Percentiles rank a stretch among this genome's conserved stretches.
Conservation (phyloP, 1,284 basidiomycete species). For the Irpex lacteus region DNA sequence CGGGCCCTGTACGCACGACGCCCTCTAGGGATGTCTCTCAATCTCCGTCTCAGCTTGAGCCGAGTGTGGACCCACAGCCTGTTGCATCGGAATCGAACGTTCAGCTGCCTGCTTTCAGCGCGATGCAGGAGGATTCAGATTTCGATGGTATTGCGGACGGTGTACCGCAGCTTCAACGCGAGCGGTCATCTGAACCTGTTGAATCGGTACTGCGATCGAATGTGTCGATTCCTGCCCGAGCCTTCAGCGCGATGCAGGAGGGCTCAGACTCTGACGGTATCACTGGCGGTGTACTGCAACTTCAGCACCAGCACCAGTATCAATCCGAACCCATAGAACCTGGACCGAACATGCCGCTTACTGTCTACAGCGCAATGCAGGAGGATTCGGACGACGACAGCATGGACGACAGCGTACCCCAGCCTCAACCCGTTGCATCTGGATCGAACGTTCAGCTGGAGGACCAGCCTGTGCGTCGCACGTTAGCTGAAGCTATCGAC, state of each 20-base stretch:
- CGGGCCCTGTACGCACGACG: neutral
- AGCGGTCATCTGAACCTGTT: too few relatives aligned
- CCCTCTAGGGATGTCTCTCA: neutral
- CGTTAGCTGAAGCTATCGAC: neutral
- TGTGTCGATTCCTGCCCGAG: too few relatives aligned
- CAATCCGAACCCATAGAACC: too few relatives aligned
- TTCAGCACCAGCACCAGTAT: neutral
- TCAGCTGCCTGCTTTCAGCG: neutral
- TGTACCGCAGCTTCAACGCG: neutral
- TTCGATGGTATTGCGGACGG: neutral
- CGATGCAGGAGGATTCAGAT: neutral
- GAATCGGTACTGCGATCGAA: constrained; percentile 1
- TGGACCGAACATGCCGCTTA: too few relatives aligned
- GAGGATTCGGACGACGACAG: too few relatives aligned
- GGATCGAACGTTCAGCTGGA: neutral
- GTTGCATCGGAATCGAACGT: constrained; percentile 19
- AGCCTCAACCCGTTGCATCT: neutral
- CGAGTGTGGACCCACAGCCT: neutral
- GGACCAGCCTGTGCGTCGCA: neutral
- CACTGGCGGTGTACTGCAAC: neutral
- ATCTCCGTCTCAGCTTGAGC: neutral
- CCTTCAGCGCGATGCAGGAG: too few relatives aligned
- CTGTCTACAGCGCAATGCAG: too few relatives aligned
- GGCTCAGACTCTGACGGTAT: too few relatives aligned
- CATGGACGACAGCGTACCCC: too few relatives aligned